phyloP scores from a whole-genome alignment of 2,329 filamentous ascomycete species.

The Sclerotinia nivalis region DNA sequence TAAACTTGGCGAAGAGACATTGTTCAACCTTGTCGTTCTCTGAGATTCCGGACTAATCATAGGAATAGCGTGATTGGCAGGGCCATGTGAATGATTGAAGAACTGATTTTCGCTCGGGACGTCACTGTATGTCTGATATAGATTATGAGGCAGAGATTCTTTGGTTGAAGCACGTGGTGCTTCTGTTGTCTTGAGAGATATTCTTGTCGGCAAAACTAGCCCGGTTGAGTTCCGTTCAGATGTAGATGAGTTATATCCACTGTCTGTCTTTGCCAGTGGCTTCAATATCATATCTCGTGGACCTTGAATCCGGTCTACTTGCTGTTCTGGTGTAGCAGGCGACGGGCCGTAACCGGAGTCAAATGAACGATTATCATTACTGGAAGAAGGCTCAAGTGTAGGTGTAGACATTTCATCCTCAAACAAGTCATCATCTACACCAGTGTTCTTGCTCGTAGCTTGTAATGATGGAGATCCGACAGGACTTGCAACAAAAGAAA shows the following conservation, averaged over 20 bases:
- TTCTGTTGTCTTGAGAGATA: constrained; percentile 4
- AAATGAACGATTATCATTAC: constrained; percentile 29
- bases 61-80: constrained; percentile 10
- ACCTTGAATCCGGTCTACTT: constrained; percentile 13
- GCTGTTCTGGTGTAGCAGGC: constrained; percentile 21
- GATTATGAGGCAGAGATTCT: constrained; percentile 25
- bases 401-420: constrained; percentile 34
- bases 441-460: constrained; percentile 51
- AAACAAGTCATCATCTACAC: constrained; percentile 52
- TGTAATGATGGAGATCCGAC: constrained; percentile 43
- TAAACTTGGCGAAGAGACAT: background rate
- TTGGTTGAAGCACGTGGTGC: constrained; percentile 29
- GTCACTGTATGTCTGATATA: background rate
- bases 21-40: constrained; percentile 12
- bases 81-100: background rate
- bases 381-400: constrained; percentile 19
- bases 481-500: constrained; percentile 42
- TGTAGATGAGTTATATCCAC: constrained; percentile 61
- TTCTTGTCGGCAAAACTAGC: constrained; percentile 26
- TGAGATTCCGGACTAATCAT: constrained; percentile 17
- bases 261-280: constrained; percentile 58
- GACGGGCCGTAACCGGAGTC: constrained; percentile 33
- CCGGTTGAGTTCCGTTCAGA: constrained; percentile 43
- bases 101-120: background rate
- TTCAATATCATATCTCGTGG: constrained; percentile 36